Evolutionary conservation across 106 monocot species (phyloP).

Genomic region (Dendrobium catenatum): DNA sequence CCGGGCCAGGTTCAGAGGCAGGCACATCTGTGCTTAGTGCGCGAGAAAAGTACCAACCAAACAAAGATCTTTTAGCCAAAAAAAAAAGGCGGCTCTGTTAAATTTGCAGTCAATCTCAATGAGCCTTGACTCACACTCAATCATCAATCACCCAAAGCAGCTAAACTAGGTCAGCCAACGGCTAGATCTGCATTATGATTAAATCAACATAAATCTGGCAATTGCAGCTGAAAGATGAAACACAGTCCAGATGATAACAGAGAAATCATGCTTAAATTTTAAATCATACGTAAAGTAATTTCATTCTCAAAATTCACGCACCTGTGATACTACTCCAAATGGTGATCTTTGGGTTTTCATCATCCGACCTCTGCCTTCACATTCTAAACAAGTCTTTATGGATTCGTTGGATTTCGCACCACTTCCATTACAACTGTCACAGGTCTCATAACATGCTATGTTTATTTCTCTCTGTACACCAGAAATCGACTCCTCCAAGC

Average conservation of each 20-base stretch:
- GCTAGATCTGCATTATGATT: neutral
- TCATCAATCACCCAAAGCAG: neutral
- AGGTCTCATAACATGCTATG: slow-evolving; percentile 56
- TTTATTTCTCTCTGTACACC: slow-evolving; percentile 51
- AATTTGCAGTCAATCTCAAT: neutral
- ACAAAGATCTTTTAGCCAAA: neutral
- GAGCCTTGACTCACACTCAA: neutral
- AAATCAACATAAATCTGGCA: neutral
- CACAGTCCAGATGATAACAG: neutral
- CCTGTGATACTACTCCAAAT: slow-evolving; percentile 92
- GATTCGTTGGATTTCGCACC: slow-evolving; percentile 73
- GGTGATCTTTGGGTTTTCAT: slow-evolving; percentile 83
- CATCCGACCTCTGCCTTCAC: slow-evolving; percentile 71
- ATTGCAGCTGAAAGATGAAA: neutral
- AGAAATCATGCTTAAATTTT: neutral
- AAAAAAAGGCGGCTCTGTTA: neutral
- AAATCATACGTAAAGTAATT: neutral
- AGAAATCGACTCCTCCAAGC: slow-evolving; percentile 88
- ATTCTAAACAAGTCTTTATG: slow-evolving; percentile 66
- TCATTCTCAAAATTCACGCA: slow-evolving; percentile 10
- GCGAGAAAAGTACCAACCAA: neutral
- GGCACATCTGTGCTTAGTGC: neutral
- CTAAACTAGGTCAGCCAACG: neutral
- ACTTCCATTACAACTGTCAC: slow-evolving; percentile 64
- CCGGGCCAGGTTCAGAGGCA: neutral